A percentile compares a stretch with the other conserved stretches of the same genome.
Evolutionary conservation across 495 filamentous ascomycete genomes (phyloP).

Genomic region (Symbiotaphrina buchneri): DNA sequence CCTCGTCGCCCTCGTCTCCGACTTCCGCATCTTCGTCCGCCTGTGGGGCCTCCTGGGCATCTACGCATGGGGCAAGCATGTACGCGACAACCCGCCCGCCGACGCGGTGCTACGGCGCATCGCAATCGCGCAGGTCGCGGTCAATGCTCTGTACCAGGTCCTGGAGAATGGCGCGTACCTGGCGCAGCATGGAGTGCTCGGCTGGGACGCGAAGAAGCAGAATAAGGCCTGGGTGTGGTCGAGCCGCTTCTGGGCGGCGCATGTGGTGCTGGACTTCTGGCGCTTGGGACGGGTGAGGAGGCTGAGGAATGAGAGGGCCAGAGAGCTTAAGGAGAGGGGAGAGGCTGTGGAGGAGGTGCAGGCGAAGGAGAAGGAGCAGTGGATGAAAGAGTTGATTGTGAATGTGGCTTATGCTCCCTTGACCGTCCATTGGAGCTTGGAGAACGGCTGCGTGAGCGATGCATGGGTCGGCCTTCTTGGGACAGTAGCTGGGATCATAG

Average conservation of each 20-base stretch:
- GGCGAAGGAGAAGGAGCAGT: slow-evolving; percentile 13
- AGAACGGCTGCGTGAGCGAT: slow-evolving; percentile 39
- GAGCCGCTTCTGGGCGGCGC: slow-evolving; percentile 53
- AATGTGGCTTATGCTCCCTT: slow-evolving; percentile 36
- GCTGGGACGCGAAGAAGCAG: slow-evolving; percentile 26
- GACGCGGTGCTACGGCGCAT: slow-evolving; percentile 24
- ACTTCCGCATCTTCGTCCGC: slow-evolving; percentile 49
- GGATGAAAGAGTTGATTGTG: slow-evolving; percentile 12
- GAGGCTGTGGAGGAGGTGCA: slow-evolving; percentile 10
- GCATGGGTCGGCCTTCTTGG: slow-evolving; percentile 38
- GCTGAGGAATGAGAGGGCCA: slow-evolving; percentile 11
- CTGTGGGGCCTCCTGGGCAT: slow-evolving; percentile 62
- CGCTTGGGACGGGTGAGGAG: slow-evolving; percentile 28
- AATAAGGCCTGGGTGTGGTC: slow-evolving; percentile 47
- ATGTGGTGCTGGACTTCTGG: slow-evolving; percentile 54
- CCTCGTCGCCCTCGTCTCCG: slow-evolving; percentile 28
- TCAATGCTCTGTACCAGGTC: slow-evolving; percentile 45
- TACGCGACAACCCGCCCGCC: slow-evolving; percentile 4
- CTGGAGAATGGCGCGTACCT: slow-evolving; percentile 77
- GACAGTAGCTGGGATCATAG: slow-evolving; percentile 37
- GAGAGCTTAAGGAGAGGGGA: slow-evolving; percentile 12
- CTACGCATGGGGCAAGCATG: slow-evolving; percentile 41
- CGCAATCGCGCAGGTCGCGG: slow-evolving; percentile 41
- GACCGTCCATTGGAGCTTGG: slow-evolving; percentile 62
- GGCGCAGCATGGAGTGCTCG: slow-evolving; percentile 40